phyloP scores from a whole-genome alignment of 2,329 filamentous ascomycete species.

The Claviceps sp. region DNA sequence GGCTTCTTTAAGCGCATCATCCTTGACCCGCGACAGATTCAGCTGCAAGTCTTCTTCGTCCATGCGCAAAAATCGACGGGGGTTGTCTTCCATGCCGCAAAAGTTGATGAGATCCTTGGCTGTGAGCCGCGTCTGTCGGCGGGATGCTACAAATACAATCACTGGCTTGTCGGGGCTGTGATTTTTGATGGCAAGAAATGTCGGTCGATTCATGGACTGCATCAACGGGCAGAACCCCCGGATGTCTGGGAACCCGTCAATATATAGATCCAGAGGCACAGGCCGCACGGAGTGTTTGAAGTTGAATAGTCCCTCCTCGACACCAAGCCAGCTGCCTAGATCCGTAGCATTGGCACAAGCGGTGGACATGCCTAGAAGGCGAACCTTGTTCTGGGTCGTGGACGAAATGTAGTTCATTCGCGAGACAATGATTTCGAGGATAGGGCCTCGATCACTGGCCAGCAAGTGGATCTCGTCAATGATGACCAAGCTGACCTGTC shows the following conservation, averaged over 20 bases:
- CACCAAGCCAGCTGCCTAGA: slow-evolving; percentile 89
- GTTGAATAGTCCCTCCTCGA: slow-evolving; percentile 92
- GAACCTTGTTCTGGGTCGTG: slow-evolving; percentile 77
- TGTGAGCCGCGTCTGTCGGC: slow-evolving; percentile 85
- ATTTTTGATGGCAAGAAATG: slow-evolving; percentile 89
- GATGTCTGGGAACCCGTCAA: slow-evolving; percentile 92
- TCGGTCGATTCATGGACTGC: slow-evolving; percentile 98
- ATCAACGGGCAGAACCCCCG: slow-evolving; percentile 93
- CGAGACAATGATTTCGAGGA: slow-evolving; percentile 90
- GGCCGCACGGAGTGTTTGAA: slow-evolving; percentile 94
- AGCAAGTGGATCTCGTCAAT: slow-evolving; percentile 97
- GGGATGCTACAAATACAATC: slow-evolving; percentile 94
- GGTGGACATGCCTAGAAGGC: slow-evolving; percentile 96
- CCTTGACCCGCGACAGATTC: slow-evolving; percentile 82
- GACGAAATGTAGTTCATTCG: slow-evolving; percentile 98
- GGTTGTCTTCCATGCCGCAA: slow-evolving; percentile 97
- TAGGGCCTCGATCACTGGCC: slow-evolving; percentile 92
- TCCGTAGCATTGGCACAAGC: slow-evolving; percentile 93
- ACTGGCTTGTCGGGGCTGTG: slow-evolving; percentile 95
- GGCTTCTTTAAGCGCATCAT: slow-evolving; percentile 85
- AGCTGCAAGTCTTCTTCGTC: slow-evolving; percentile 84
- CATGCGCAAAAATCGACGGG: slow-evolving; percentile 84
- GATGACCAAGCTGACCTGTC: slow-evolving; percentile 88
- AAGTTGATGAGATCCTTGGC: slow-evolving; percentile 95
- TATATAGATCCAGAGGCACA: slow-evolving; percentile 89